Conservation (phyloP, 164 flowering plant species). For the Kingdonia uniflora region DNA sequence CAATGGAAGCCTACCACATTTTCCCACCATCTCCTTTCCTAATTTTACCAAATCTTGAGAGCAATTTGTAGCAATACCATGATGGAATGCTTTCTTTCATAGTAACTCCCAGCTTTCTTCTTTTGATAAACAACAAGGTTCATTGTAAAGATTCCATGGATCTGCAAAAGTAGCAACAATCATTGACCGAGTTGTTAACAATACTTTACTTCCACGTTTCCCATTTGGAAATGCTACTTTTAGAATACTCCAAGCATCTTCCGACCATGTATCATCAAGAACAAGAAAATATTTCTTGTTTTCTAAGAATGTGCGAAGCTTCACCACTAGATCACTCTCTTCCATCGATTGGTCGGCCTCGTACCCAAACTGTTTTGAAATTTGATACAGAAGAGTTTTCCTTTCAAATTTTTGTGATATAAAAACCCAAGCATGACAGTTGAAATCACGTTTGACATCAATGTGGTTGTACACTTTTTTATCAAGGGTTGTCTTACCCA, state of each 20-base stretch:
- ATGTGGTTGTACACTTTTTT: slow-evolving; percentile 16
- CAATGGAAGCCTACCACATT: slow-evolving; percentile 16
- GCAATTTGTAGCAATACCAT: not conserved
- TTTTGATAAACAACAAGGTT: not conserved
- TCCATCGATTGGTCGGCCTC: not conserved
- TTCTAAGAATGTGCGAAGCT: slow-evolving; percentile 2
- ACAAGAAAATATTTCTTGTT: slow-evolving; percentile 22
- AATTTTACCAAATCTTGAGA: not conserved
- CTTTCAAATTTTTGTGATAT: slow-evolving; percentile 13
- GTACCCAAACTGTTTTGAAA: slow-evolving; percentile 2
- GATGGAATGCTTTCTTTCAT: slow-evolving; percentile 2
- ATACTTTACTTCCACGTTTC: slow-evolving; percentile 9
- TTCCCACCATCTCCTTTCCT: slow-evolving; percentile 7
- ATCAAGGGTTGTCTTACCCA: slow-evolving; percentile 32
- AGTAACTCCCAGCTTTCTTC: slow-evolving; percentile 13
- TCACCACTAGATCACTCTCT: slow-evolving; percentile 11
- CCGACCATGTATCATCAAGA: slow-evolving; percentile 31
- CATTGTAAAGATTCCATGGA: not conserved
- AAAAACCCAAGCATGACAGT: slow-evolving; percentile 20
- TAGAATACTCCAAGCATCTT: slow-evolving; percentile 16
- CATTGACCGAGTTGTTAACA: slow-evolving; percentile 22
- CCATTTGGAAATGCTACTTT: slow-evolving; percentile 15
- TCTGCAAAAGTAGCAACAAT: slow-evolving; percentile 17
- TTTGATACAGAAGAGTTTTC: slow-evolving; percentile 11
- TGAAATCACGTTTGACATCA: slow-evolving; percentile 14